Evolutionary conservation across 768 basidiomycete genomes (phyloP).

Genomic region (Boletus fagicola): DNA sequence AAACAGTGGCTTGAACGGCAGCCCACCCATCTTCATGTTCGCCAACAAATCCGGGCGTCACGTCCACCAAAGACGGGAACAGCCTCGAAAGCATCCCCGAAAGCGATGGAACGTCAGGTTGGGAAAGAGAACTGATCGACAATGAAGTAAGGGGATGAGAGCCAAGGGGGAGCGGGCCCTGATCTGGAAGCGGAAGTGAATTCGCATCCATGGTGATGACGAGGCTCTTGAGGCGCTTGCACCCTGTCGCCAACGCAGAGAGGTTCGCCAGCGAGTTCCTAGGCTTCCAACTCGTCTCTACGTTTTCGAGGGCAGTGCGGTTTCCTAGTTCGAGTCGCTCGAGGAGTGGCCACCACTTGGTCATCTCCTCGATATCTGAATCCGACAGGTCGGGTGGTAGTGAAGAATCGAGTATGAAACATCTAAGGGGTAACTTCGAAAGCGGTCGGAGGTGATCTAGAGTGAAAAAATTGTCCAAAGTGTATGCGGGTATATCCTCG

Average conservation of each 20-base stretch:
- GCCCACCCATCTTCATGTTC: conserved; percentile 35
- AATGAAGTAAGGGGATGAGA: conserved; percentile 32
- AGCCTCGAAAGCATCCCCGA: conserved; percentile 33
- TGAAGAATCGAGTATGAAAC: conserved; percentile 40
- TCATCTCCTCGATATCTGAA: conserved; percentile 37
- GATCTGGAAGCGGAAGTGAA: neutral
- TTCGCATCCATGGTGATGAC: conserved; percentile 19
- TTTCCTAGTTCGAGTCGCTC: conserved; percentile 42
- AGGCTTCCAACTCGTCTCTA: conserved; percentile 19
- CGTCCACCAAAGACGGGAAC: conserved; percentile 40
- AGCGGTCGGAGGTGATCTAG: conserved; percentile 37
- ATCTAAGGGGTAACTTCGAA: conserved; percentile 34
- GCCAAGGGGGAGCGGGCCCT: neutral
- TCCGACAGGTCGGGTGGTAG: conserved; percentile 41
- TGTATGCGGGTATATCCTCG: conserved; percentile 30
- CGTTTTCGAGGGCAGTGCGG: conserved; percentile 26
- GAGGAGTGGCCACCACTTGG: conserved; percentile 46
- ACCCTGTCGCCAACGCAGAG: conserved; percentile 15
- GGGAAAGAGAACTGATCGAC: conserved; percentile 34
- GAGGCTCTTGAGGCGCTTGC: conserved; percentile 17
- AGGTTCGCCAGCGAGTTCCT: conserved; percentile 19
- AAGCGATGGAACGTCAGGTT: conserved; percentile 28
- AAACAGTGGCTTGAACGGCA: conserved; percentile 13
- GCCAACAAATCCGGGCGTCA: conserved; percentile 35
- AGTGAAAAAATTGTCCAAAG: conserved; percentile 13